Percentiles rank a stretch among this genome's conserved stretches.
Evolutionary conservation across 106 monocot species (phyloP).

Genomic region (Acorus calamus): DNA sequence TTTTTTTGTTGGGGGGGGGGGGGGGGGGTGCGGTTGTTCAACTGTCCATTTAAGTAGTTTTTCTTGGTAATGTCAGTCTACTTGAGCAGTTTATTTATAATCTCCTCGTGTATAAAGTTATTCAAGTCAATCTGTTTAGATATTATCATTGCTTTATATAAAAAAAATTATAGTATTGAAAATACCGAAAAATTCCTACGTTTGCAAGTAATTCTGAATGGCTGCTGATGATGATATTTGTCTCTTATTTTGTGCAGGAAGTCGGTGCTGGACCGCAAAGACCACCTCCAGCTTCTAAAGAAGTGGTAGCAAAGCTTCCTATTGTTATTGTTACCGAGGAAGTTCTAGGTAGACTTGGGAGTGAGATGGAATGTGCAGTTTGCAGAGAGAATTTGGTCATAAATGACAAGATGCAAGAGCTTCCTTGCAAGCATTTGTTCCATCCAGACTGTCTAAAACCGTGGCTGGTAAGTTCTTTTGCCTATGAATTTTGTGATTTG

Average conservation of each 20-base stretch:
- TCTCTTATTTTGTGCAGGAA: conserved; percentile 36
- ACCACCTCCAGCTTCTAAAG: conserved; percentile 87
- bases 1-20: no score
- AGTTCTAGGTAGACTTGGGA: conserved; percentile 54
- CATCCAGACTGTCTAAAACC: conserved; percentile 92
- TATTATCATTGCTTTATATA: no score
- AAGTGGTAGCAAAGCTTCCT: conserved; percentile 84
- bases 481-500: neutral
- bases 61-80: no score
- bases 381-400: conserved; percentile 74
- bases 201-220: neutral
- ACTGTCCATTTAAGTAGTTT: no score
- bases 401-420: conserved; percentile 91
- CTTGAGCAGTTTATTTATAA: no score
- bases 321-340: conserved; percentile 67
- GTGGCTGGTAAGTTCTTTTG: conserved; percentile 69
- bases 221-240: neutral
- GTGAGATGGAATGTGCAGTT: conserved; percentile 79
- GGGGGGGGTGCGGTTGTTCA: no score
- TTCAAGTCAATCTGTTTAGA: no score
- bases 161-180: no score
- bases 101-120: no score
- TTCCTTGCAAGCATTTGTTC: conserved; percentile 96
- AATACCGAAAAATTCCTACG: no score
- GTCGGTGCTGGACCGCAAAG: conserved; percentile 52